Base-by-base conservation (phyloP, 345 rosid genomes). In the Syzygium aqueum region DNA sequence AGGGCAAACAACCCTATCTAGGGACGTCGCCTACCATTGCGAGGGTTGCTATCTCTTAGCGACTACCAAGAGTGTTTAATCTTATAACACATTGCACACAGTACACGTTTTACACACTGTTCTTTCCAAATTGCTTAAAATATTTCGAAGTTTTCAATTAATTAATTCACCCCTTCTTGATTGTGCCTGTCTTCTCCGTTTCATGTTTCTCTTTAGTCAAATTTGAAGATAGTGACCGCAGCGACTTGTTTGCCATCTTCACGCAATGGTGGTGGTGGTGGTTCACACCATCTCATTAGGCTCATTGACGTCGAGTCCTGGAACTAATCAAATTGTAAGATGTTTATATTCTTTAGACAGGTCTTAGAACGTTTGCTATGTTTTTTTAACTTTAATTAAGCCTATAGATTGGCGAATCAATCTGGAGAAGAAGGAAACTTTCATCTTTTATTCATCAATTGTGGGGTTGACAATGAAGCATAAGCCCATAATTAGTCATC, bases 261-360 rank as follows among this genome's bases (percentile, higher is more conserved):
- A 61, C 0, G 9, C 33, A 61, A 5, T 59, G 67, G 67, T 1
- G 4, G 61, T 1, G 0, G 63, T 51, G 52, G 52, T 3, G 3
- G 15, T 57, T 57, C 28, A n/a, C 30, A 0, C 1, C 0, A 1
- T 59, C 17, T 59, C 2, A 59, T 61, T n/a, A 12, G 67, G 33
- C 4, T 61, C 67, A n/a, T 61, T 61, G 27, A 61, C 1, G 27
- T 25, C 13, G 67, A 61, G 30, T 12, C 33, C 12, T 27, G 67
- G 33, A 0, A 5, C 28, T 3, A 61, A 15, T 27, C 16, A 61
- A 61, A 61, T 12, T 2, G 17, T n/a, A 27, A 3, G 67, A 5
- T 12, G 2, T 61, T 0, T 61, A 61, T 61, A 61, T 61, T n/a
- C 67, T 61, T 13, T n/a, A 27, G 27, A 61, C n/a, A 56, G 27